Base-by-base conservation (phyloP, 2,329 filamentous ascomycete genomes). In the Acarospora socialis region DNA sequence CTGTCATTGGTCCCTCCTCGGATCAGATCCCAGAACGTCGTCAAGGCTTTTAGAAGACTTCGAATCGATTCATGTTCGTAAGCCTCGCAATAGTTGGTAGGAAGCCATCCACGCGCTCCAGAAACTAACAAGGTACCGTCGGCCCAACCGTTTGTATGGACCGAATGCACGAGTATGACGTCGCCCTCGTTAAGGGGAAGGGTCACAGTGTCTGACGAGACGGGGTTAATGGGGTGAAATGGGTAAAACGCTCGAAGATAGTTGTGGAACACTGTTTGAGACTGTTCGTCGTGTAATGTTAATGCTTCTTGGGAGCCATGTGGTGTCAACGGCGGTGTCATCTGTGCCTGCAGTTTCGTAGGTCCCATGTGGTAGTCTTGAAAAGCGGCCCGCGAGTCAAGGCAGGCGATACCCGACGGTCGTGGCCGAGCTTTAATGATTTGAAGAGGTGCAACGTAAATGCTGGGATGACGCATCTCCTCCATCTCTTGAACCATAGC, bases 131-230 rank as follows among this genome's bases (percentile, higher is more conserved):
- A 64, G 1, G 90, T 98, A 31, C 90, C 90, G 54, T 98, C 90
- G 19, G 90, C 90, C 90, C 90, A 98, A 45, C 90, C 90, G 60
- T 95, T 98, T 38, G 83, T 90, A 56, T 98, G 90, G 43, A 95
- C 81, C 3, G 90, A 94, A 55, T 98, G 90, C 14, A 98, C 80
- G 36, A 98, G 60, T 33, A 98, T 78, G 29, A 98, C 73, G 49
- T 98, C 90, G 37, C 90, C 90, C 50, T 90, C 78, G 44, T 81
- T 81, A 35, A 98, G 68, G 14, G 84, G 80, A 7, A 94, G 65
- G 7, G 87, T 95, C 34, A 95, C 80, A 7, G 83, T 90, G 7
- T 80, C 78, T 36, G 86, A 81, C n/a, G 73, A 73, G 38, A 82
- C 71, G 24, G 79, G 70, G 46, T 77, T 75, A 37, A 68, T 74